Percentiles rank a stretch among this genome's conserved stretches.
phyloP scores from a whole-genome alignment of 768 basidiomycete genomes.

The Pleurotus citrinopileatus region DNA sequence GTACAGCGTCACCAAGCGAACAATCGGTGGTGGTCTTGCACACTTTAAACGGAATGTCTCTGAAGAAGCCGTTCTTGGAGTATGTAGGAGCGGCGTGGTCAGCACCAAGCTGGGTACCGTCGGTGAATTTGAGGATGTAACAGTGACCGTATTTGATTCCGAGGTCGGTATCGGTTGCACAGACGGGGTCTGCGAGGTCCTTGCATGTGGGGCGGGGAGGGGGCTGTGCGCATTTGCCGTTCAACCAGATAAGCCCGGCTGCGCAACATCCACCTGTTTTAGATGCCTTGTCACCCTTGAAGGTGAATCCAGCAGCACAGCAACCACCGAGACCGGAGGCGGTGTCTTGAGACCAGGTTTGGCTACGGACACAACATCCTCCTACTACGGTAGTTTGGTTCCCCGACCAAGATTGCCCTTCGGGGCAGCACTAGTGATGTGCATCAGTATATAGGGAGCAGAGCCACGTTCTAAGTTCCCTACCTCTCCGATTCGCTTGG shows the following conservation, averaged over 20 bases:
- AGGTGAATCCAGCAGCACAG: neutral
- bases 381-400: slow-evolving; percentile 5
- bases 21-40: slow-evolving; percentile 3
- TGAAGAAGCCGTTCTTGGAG: slow-evolving; percentile 7
- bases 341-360: slow-evolving; percentile 3
- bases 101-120: slow-evolving; percentile 6
- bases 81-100: neutral
- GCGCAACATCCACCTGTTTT: slow-evolving; percentile 8
- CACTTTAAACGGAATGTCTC: slow-evolving; percentile 4
- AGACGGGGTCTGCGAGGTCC: slow-evolving; percentile 5
- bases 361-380: neutral
- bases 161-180: neutral
- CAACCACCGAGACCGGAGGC: slow-evolving; percentile 6
- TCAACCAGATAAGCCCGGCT: slow-evolving; percentile 4
- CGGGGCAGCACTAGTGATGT: neutral
- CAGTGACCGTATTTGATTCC: slow-evolving; percentile 8
- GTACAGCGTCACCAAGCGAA: neutral
- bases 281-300: slow-evolving; percentile 5
- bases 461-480: neutral
- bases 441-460: no score
- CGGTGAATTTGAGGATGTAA: slow-evolving; percentile 5
- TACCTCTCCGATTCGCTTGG: neutral
- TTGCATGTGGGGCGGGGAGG: slow-evolving; percentile 6
- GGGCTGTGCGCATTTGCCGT: neutral
- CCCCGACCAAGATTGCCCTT: slow-evolving; percentile 2